These are phyloP conservation scores for Cadophora sp. DNA, from an alignment of 2,329 filamentous ascomycete genomes.

Conservation along the genomic window DNA sequence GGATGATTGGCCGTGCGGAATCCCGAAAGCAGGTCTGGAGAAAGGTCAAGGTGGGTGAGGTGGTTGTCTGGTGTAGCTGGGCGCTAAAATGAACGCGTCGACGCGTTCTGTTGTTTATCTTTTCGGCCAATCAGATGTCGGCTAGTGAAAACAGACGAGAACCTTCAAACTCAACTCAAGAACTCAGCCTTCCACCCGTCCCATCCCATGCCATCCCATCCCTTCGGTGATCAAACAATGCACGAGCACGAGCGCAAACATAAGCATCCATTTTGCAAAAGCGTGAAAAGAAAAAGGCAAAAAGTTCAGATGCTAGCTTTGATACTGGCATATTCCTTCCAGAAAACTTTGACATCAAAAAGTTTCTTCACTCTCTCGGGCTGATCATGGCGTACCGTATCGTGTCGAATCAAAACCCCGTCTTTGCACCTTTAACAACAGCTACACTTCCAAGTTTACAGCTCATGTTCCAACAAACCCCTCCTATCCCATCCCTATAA, in stretches of 20 bases:
- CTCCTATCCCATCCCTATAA: too few relatives aligned
- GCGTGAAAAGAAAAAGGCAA: background rate
- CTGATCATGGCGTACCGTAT: background rate
- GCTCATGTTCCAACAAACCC: too few relatives aligned
- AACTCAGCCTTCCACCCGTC: too few relatives aligned
- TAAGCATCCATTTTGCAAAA: conserved; percentile 1
- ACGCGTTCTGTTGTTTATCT: background rate
- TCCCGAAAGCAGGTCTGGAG: conserved; percentile 7
- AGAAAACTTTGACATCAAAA: background rate
- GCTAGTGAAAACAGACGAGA: background rate
- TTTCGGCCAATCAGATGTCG: conserved; percentile 14
- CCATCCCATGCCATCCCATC: background rate
- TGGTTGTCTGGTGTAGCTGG: background rate
- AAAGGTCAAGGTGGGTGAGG: background rate
- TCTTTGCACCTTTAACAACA: background rate
- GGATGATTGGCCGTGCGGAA: conserved; percentile 13
- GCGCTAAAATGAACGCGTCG: conserved; percentile 10
- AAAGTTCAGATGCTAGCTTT: background rate
- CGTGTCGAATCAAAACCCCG: background rate
- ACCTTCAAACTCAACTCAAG: background rate
- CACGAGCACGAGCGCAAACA: background rate
- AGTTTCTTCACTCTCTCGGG: background rate
- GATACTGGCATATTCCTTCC: conserved; percentile 8
- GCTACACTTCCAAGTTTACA: too few relatives aligned
- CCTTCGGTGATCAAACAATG: conserved; percentile 9